phyloP scores from a whole-genome alignment of 2,329 filamentous ascomycete species.

The Phialemoniopsis sp. region DNA sequence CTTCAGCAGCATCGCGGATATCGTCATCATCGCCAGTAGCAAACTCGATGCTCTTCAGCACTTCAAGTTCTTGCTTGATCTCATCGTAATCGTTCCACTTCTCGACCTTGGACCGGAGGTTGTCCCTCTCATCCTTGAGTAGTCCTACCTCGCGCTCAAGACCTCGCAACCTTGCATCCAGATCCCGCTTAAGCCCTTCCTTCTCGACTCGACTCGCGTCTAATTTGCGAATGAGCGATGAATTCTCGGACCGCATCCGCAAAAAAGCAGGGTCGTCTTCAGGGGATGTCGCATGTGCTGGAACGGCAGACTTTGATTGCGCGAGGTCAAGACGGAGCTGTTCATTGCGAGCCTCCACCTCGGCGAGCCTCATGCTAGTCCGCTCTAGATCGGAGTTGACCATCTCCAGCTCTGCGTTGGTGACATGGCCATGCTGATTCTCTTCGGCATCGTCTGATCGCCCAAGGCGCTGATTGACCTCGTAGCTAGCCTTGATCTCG shows the following conservation, averaged over 20 bases:
- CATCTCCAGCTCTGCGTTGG: constrained; percentile 89
- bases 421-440: constrained; percentile 59
- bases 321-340: constrained; percentile 87
- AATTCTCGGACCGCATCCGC: constrained; percentile 88
- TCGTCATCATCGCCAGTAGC: constrained; percentile 84
- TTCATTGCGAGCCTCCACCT: constrained; percentile 92
- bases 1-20: constrained; percentile 27
- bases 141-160: constrained; percentile 74
- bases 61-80: constrained; percentile 91
- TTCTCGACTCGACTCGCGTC: constrained; percentile 81
- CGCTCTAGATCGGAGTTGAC: constrained; percentile 87
- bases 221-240: constrained; percentile 81
- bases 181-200: constrained; percentile 71
- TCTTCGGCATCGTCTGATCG: constrained; percentile 61
- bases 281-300: constrained; percentile 57
- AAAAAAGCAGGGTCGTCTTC: constrained; percentile 90
- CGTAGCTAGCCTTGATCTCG: constrained; percentile 95
- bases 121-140: constrained; percentile 76
- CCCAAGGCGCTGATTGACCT: constrained; percentile 87
- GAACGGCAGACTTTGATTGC: constrained; percentile 73
- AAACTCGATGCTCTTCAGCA: constrained; percentile 97
- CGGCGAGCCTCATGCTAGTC: constrained; percentile 79
- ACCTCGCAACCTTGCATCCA: constrained; percentile 72
- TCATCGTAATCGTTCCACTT: constrained; percentile 96
- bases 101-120: constrained; percentile 73